phyloP scores from a whole-genome alignment of 2,329 filamentous ascomycete species.

The Colletotrichum musae region DNA sequence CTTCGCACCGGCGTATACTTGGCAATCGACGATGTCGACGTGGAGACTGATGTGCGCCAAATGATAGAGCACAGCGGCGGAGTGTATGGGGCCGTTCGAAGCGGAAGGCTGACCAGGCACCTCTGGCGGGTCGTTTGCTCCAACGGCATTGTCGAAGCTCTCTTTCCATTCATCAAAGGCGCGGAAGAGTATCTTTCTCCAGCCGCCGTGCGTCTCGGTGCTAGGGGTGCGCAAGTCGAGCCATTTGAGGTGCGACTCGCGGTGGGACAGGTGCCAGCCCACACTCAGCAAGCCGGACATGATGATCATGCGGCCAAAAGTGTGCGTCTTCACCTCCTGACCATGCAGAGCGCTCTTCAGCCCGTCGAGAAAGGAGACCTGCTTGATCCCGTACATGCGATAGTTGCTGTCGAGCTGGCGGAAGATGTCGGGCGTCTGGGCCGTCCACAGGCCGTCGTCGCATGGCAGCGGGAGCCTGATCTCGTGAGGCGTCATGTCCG shows the following conservation, averaged over 20 bases:
- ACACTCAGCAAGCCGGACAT: slow-evolving; percentile 93
- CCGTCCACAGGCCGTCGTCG: slow-evolving; percentile 89
- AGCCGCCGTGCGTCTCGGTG: slow-evolving; percentile 77
- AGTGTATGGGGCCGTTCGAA: slow-evolving; percentile 78
- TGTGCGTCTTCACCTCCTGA: slow-evolving; percentile 85
- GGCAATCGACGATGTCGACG: slow-evolving; percentile 89
- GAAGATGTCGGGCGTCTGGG: slow-evolving; percentile 82
- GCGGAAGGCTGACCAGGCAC: slow-evolving; percentile 65
- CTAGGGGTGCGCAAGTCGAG: slow-evolving; percentile 76
- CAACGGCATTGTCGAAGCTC: slow-evolving; percentile 82
- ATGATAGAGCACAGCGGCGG: slow-evolving; percentile 85
- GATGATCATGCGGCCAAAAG: slow-evolving; percentile 89
- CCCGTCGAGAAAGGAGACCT: slow-evolving; percentile 85
- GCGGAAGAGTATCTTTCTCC: slow-evolving; percentile 81
- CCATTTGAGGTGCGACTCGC: slow-evolving; percentile 87
- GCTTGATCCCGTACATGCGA: slow-evolving; percentile 83
- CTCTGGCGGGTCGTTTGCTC: slow-evolving; percentile 51
- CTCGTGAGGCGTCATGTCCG: slow-evolving; percentile 92
- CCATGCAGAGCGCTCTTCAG: slow-evolving; percentile 88
- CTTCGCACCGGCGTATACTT: slow-evolving; percentile 87
- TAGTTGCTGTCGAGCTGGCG: slow-evolving; percentile 83
- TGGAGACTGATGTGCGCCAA: slow-evolving; percentile 91
- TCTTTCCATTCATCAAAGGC: slow-evolving; percentile 91
- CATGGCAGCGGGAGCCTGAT: slow-evolving; percentile 89
- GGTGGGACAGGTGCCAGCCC: slow-evolving; percentile 91